These are phyloP conservation scores for Luffa aegyptiaca DNA, from an alignment of 306 rosid genomes.

Conservation along the genomic window DNA sequence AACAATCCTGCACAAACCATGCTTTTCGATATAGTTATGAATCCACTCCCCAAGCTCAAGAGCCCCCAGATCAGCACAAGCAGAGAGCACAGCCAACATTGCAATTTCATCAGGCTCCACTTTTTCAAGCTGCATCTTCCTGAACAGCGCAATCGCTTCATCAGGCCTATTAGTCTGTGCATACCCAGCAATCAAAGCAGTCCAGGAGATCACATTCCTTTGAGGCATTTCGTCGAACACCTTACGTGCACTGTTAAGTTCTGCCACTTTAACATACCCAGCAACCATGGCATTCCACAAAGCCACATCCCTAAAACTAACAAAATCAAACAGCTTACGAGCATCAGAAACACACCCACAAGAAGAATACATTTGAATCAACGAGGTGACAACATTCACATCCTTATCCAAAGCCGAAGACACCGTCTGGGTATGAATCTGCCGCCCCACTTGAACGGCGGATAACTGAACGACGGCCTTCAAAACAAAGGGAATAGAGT, in stretches of 20 bases:
- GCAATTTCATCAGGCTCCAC: constrained; percentile 55
- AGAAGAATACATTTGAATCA: constrained; percentile 48
- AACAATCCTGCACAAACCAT: constrained; percentile 24
- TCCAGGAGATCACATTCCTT: constrained; percentile 52
- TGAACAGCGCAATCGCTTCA: constrained; percentile 43
- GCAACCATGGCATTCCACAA: constrained; percentile 52
- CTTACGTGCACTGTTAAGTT: constrained; percentile 31
- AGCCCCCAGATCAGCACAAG: constrained; percentile 64
- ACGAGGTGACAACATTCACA: constrained; percentile 23
- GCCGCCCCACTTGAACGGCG: constrained; percentile 20
- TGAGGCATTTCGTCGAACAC: constrained; percentile 51
- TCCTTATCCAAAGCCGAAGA: constrained; percentile 28
- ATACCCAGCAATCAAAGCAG: constrained; percentile 42
- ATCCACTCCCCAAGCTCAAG: constrained; percentile 56
- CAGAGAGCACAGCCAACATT: constrained; percentile 52
- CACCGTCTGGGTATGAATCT: constrained; percentile 41
- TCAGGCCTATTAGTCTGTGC: constrained; percentile 27
- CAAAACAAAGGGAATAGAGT: constrained; percentile 45
- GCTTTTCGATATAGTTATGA: constrained; percentile 39
- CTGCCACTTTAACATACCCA: constrained; percentile 43
- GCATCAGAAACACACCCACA: constrained; percentile 31
- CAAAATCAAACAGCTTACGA: constrained; percentile 39
- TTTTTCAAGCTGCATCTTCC: constrained; percentile 41
- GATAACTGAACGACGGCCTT: constrained; percentile 31
- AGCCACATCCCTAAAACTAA: constrained; percentile 9